These are phyloP conservation scores for Taphrina flavorubra DNA, from an alignment of 1,139 yeast species.

Conservation along the genomic window DNA sequence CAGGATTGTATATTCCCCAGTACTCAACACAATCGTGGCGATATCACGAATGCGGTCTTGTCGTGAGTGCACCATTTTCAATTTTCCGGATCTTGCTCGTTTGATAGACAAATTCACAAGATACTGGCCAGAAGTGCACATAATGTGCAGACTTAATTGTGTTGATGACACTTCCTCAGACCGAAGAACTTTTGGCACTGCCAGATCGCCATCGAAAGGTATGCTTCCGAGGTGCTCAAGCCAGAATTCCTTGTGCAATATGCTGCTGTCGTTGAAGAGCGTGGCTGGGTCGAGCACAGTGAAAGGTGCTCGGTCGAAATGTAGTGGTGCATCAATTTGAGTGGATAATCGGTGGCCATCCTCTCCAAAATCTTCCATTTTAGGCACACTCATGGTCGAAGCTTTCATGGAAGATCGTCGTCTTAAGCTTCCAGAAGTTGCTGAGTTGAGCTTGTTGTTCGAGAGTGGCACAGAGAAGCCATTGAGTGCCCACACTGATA, in stretches of 20 bases:
- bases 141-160: neutral
- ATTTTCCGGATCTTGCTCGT: neutral
- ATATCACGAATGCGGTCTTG: neutral
- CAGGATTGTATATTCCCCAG: neutral
- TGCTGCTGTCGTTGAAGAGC: constrained; percentile 32
- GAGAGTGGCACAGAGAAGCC: neutral
- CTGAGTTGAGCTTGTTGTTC: neutral
- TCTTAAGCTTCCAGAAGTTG: neutral
- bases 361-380: constrained; percentile 39
- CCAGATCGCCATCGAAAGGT: neutral
- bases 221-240: constrained; percentile 63
- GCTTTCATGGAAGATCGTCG: constrained; percentile 31
- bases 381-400: constrained; percentile 21
- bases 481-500: constrained; percentile 1
- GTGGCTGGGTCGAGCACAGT: constrained; percentile 24
- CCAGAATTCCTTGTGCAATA: constrained; percentile 67
- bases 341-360: constrained; percentile 21
- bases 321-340: constrained; percentile 22
- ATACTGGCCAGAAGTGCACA: neutral
- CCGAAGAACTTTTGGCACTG: neutral
- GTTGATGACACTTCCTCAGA: neutral
- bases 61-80: neutral
- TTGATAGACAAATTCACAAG: neutral
- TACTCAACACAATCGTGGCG: neutral
- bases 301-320: constrained; percentile 45